A percentile compares a stretch with the other conserved stretches of the same genome.
phyloP scores from a whole-genome alignment of 2,329 filamentous ascomycete genomes.

The Sphaerulina musiva region DNA sequence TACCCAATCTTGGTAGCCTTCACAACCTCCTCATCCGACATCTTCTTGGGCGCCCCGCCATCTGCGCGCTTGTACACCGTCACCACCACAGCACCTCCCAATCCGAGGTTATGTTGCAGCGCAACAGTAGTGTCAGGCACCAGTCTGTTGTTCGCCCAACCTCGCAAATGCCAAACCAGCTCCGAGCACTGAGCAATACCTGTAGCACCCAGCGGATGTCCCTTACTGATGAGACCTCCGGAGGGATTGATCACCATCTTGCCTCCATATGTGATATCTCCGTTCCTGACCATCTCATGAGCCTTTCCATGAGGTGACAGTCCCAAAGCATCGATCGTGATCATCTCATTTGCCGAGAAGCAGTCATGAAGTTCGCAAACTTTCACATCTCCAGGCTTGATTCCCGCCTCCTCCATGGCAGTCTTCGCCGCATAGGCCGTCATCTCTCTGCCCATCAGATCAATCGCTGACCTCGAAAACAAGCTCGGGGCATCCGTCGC shows the following conservation, averaged over 20 bases:
- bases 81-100: constrained; percentile 83
- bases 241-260: constrained; percentile 48
- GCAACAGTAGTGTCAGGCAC: constrained; percentile 63
- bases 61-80: constrained; percentile 84
- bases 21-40: constrained; percentile 59
- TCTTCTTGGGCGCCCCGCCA: constrained; percentile 54
- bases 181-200: constrained; percentile 92
- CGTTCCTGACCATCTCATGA: constrained; percentile 78
- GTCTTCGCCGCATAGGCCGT: constrained; percentile 59
- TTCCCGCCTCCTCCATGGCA: constrained; percentile 67
- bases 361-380: constrained; percentile 94
- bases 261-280: constrained; percentile 83
- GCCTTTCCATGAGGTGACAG: constrained; percentile 72
- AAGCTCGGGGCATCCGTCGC: constrained; percentile 74
- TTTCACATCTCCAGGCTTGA: constrained; percentile 60
- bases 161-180: constrained; percentile 88
- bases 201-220: constrained; percentile 86
- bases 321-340: constrained; percentile 78
- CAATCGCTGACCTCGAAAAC: constrained; percentile 74
- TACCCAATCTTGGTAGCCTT: constrained; percentile 70
- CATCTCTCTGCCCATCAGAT: constrained; percentile 86
- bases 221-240: constrained; percentile 90
- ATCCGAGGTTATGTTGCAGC: constrained; percentile 85
- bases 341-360: constrained; percentile 92
- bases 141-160: constrained; percentile 88